A percentile compares a stretch with the other conserved stretches of the same genome.
phyloP scores from a whole-genome alignment of 176 grass and related monocot species.

The Chrysopogon serrulatus region DNA sequence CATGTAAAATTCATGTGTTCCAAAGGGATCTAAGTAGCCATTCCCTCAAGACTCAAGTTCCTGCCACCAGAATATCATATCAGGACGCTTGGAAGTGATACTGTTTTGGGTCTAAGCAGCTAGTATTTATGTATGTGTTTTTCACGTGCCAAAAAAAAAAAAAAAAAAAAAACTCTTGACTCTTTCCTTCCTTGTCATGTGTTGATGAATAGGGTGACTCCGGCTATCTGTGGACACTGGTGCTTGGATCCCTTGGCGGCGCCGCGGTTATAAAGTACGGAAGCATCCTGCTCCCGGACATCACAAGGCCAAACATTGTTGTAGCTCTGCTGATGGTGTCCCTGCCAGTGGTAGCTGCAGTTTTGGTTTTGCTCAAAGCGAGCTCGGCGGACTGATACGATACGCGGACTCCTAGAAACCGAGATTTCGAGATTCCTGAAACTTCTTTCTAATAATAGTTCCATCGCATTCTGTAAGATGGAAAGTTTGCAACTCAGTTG shows the following conservation, averaged over 20 bases:
- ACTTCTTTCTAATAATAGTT: background rate
- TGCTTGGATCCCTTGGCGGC: conserved; percentile 64
- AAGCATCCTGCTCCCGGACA: conserved; percentile 68
- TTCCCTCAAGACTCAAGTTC: background rate
- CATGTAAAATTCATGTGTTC: too few relatives aligned
- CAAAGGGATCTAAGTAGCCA: background rate
- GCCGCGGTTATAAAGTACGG: conserved; percentile 79
- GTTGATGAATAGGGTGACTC: conserved; percentile 50
- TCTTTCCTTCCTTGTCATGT: background rate
- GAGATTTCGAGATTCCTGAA: background rate
- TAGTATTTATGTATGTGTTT: background rate
- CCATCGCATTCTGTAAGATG: background rate
- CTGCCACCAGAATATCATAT: background rate
- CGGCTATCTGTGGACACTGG: conserved; percentile 55
- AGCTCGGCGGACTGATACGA: conserved; percentile 38
- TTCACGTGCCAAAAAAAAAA: too few relatives aligned
- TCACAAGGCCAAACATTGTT: conserved; percentile 69
- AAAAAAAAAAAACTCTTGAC: too few relatives aligned
- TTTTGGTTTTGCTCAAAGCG: conserved; percentile 51
- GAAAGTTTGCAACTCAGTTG: background rate
- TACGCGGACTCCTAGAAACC: background rate
- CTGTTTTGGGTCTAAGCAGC: background rate
- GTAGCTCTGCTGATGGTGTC: conserved; percentile 73
- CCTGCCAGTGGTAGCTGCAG: conserved; percentile 55
- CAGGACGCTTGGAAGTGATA: background rate